Evolutionary conservation across 2,329 filamentous ascomycete species (phyloP), one percentile per base, ranked within the genome.

Genomic region (Mollisia scopiformis): DNA sequence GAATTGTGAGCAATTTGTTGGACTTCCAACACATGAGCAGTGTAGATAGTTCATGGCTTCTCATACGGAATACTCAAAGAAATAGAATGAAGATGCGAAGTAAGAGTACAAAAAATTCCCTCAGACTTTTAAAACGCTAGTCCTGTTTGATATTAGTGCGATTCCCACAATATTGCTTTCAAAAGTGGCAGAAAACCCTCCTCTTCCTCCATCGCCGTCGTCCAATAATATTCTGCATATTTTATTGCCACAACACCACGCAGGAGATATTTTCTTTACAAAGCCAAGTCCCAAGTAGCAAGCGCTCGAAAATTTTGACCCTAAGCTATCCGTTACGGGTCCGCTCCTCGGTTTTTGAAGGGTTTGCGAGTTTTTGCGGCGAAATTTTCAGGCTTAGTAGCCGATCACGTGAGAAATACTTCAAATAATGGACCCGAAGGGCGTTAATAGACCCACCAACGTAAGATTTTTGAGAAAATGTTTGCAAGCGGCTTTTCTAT

Each of bases 391-490:
- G 21, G 35, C 6, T 50, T 53, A 54, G 35, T 19, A 39, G 53
- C 47, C 47, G 37, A 30, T 57, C 54, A 61, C 53, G 53, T 59
- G 58, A 43, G 7, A 25, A 49, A 47, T 47, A 31, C 21, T 25
- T 14, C n/a, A n/a, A 27, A 19, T 19, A n/a, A 27, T 31, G 31
- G 37, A 37, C 27, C 41, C 30, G 35, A 46, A 50, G n/a, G n/a
- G n/a, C n/a, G n/a, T n/a, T n/a, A 31, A n/a, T 31, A 10, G 58
- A 30, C 57, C 51, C 55, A 56, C 59, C 55, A 33, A 56, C 35
- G 59, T 55, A 58, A 55, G 55, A 62, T 55, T 58, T 62, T 58
- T 37, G 14, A 31, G 53, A 51, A 55, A 58, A 50, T 43, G 39
- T 62, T 62, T 55, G 30, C 30, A 52, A 41, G 27, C 43, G 14